Evolutionary conservation across 169 alveolate genomes (phyloP).

Genomic region (Plasmodium inui): DNA sequence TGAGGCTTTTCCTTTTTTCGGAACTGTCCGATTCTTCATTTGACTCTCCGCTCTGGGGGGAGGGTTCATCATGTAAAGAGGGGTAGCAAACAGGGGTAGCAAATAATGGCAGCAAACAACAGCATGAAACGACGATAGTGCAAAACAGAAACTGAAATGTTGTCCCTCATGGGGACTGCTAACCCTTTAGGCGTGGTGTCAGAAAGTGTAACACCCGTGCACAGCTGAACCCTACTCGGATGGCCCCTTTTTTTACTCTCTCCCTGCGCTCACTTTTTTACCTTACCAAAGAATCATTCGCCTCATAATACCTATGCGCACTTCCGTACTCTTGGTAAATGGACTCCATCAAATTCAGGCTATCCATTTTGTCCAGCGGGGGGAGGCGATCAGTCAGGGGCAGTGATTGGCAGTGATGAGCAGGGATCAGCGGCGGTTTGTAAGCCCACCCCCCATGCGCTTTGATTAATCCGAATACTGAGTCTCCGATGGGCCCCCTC

Average conservation of each 20-base stretch:
- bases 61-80: background rate
- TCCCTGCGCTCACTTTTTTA: background rate
- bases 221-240: background rate
- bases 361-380: constrained; percentile 7
- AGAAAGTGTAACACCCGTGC: background rate
- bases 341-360: constrained; percentile 30
- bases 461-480: background rate
- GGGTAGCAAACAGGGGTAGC: background rate
- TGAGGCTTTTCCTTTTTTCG: constrained; percentile 34
- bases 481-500: background rate
- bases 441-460: background rate
- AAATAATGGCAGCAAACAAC: no score
- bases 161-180: background rate
- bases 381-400: background rate
- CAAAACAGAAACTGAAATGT: background rate
- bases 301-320: constrained; percentile 16
- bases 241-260: background rate
- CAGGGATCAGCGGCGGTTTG: background rate
- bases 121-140: background rate
- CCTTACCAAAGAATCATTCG: constrained; percentile 56
- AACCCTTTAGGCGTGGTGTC: background rate
- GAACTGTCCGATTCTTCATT: constrained; percentile 59
- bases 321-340: constrained; percentile 61
- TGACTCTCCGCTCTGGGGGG: constrained; percentile 24
- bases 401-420: background rate